Percentiles rank a stretch among this genome's conserved stretches.
Evolutionary conservation across 495 filamentous ascomycete species (phyloP).

Genomic region (Tuber borchii): DNA sequence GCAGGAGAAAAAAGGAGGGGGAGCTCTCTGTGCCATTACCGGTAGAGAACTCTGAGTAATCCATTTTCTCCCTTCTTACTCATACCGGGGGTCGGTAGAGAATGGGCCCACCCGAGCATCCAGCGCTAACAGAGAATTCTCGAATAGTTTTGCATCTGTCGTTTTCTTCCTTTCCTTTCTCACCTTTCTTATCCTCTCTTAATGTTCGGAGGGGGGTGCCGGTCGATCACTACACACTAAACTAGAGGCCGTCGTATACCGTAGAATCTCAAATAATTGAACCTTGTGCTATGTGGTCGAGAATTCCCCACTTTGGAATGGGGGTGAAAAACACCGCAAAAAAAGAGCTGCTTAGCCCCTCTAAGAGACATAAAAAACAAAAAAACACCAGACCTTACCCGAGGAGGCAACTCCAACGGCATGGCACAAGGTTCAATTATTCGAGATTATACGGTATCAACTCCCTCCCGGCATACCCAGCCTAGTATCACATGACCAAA

Average conservation of each 20-base stretch:
- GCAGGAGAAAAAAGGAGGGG: not conserved
- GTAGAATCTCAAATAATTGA: no score
- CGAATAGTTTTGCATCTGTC: not conserved
- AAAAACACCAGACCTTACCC: no score
- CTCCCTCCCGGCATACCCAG: not conserved
- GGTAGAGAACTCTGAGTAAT: not conserved
- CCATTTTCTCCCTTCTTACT: not conserved
- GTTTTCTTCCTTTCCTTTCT: not conserved
- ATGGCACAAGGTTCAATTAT: no score
- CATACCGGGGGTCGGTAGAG: not conserved
- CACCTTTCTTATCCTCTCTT: not conserved
- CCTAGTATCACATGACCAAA: not conserved
- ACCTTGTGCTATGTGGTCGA: no score
- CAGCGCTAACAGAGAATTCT: not conserved
- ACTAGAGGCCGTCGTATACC: not conserved
- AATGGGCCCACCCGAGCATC: not conserved
- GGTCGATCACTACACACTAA: not conserved
- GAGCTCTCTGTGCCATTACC: not conserved
- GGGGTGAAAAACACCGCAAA: no score
- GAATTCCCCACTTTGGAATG: no score
- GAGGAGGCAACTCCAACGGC: no score
- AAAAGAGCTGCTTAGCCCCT: no score
- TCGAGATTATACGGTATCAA: no score
- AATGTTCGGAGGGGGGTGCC: not conserved
- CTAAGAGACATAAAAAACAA: no score